phyloP scores from a whole-genome alignment of 2,329 filamentous ascomycete species.

The Claviceps humidiphila region DNA sequence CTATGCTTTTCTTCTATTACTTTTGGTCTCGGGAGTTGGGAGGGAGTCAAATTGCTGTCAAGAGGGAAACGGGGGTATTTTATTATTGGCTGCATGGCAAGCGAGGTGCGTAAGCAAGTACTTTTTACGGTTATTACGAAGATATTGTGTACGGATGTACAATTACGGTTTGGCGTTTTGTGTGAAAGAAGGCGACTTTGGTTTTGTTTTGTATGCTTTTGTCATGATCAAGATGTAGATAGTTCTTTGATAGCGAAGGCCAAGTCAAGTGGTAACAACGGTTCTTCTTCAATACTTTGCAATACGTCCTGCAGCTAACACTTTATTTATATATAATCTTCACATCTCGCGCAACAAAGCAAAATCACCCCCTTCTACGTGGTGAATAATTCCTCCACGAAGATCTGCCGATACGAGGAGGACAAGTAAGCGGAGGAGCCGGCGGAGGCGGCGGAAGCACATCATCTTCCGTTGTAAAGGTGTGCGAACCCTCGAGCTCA shows the following conservation, averaged over 20 bases:
- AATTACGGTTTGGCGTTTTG: conserved; percentile 13
- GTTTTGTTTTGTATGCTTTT: conserved; percentile 1
- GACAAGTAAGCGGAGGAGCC: background rate
- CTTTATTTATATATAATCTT: background rate
- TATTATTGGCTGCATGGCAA: background rate
- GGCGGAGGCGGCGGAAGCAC: background rate
- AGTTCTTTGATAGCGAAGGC: background rate
- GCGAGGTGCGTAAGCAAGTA: background rate
- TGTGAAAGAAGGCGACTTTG: background rate
- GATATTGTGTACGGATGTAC: conserved; percentile 11
- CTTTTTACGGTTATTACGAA: conserved; percentile 11
- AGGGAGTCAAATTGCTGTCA: conserved; percentile 12
- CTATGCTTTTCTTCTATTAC: background rate
- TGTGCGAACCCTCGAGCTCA: conserved; percentile 32
- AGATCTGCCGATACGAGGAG: background rate
- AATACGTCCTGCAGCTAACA: no score
- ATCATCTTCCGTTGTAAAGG: background rate
- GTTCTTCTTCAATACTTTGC: no score
- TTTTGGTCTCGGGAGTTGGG: conserved; percentile 2
- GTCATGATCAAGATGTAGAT: background rate
- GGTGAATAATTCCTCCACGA: background rate
- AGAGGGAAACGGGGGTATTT: background rate
- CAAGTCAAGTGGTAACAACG: no score
- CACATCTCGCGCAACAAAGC: background rate
- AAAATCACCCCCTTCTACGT: background rate